Percentiles rank a stretch among this genome's conserved stretches.
Conservation (phyloP, 352 stramenopile species). For the Globisporangium alternatum region DNA sequence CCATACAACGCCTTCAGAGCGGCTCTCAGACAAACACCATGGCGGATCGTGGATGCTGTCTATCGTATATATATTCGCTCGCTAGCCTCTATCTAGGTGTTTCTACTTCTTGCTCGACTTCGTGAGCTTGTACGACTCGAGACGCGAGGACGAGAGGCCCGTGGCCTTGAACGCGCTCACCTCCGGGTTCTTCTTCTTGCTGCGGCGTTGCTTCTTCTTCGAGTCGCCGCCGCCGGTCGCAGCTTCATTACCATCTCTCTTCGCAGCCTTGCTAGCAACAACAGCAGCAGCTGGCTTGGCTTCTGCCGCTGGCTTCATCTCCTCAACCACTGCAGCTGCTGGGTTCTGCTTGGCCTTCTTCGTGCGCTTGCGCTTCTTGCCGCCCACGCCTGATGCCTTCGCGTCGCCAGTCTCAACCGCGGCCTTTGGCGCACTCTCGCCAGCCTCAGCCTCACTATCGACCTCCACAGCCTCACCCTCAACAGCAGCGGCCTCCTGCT, state of each 20-base stretch:
- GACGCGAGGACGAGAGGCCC: conserved; percentile 64
- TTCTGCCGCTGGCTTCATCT: not conserved
- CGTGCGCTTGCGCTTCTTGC: conserved; percentile 70
- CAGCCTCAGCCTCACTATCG: not conserved
- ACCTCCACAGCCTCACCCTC: conserved; percentile 7
- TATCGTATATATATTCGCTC: not conserved
- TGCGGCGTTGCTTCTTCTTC: conserved; percentile 60
- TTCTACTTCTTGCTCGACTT: conserved; percentile 62
- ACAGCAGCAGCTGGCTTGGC: not conserved
- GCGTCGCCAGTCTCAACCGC: conserved; percentile 19
- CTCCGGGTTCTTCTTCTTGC: conserved; percentile 49
- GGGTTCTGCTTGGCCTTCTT: conserved; percentile 57
- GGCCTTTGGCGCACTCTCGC: conserved; percentile 10
- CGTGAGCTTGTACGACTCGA: conserved; percentile 81
- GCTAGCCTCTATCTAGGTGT: not conserved
- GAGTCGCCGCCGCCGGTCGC: not conserved
- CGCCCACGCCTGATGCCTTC: conserved; percentile 7
- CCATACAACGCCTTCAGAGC: too few relatives aligned
- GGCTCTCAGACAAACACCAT: too few relatives aligned
- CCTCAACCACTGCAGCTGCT: not conserved
- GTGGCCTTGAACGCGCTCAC: conserved; percentile 47
- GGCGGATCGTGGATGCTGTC: not conserved
- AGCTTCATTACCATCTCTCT: not conserved
- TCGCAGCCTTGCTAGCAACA: not conserved
- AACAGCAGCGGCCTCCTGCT: conserved; percentile 16